These are phyloP conservation scores for Diaporthe sp. DNA, from an alignment of 2,329 filamentous ascomycete genomes.

Conservation along the genomic window DNA sequence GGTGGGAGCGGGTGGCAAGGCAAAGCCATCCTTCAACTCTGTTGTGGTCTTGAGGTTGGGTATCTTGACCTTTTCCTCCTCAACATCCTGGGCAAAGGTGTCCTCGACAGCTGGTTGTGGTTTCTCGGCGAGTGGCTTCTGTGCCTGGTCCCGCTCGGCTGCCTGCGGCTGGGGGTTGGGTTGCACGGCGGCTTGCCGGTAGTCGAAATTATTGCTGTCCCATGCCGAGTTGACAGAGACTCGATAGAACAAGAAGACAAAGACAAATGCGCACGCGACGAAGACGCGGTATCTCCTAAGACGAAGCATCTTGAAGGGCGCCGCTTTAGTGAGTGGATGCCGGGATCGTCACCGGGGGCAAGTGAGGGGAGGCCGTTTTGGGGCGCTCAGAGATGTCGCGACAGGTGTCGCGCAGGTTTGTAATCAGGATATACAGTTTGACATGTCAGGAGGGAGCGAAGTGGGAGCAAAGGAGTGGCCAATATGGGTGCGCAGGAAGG, in stretches of 20 bases:
- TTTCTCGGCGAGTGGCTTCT: slow-evolving; percentile 9
- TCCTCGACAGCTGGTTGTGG: slow-evolving; percentile 14
- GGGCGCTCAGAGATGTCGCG: neutral
- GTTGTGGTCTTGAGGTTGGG: slow-evolving; percentile 43
- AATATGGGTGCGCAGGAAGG: neutral
- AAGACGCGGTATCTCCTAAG: slow-evolving; percentile 72
- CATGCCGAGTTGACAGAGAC: slow-evolving; percentile 53
- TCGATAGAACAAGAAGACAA: slow-evolving; percentile 65
- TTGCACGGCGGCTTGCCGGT: slow-evolving; percentile 26
- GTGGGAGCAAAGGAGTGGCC: neutral
- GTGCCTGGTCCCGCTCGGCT: neutral
- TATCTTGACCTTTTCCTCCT: slow-evolving; percentile 38
- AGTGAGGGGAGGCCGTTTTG: neutral
- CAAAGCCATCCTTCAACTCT: slow-evolving; percentile 41
- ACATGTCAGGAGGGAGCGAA: neutral
- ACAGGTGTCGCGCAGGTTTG: neutral
- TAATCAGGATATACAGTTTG: slow-evolving; percentile 2
- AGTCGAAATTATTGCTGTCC: slow-evolving; percentile 38
- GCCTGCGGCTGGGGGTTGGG: slow-evolving; percentile 12
- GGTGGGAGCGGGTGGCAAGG: slow-evolving; percentile 39
- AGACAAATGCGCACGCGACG: slow-evolving; percentile 63
- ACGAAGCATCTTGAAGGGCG: slow-evolving; percentile 58
- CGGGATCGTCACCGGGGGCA: neutral
- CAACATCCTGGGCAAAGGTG: neutral
- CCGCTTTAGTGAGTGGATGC: neutral